Evolutionary conservation across 2,329 filamentous ascomycete genomes (phyloP).

Genomic region (Fusarium bulbicola): DNA sequence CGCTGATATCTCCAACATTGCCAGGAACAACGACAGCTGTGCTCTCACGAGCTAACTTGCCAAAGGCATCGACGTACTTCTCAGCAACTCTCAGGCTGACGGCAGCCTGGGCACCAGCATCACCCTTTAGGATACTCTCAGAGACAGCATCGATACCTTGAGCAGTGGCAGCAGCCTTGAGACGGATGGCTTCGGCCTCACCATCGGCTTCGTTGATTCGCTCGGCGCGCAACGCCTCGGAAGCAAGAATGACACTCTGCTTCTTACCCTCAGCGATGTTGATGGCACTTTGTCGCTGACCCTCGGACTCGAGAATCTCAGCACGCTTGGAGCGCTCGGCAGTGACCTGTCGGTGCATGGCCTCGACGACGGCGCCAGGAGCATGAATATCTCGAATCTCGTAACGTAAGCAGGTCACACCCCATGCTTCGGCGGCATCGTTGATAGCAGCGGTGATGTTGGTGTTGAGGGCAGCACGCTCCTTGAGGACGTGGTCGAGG

Average conservation of each 20-base stretch:
- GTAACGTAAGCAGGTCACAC: conserved; percentile 93
- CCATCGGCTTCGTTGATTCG: conserved; percentile 92
- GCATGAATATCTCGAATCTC: conserved; percentile 99
- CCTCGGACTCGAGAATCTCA: conserved; percentile 96
- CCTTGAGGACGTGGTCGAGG: conserved; percentile 96
- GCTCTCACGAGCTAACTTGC: conserved; percentile 90
- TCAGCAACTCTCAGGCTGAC: conserved; percentile 91
- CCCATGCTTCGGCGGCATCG: conserved; percentile 96
- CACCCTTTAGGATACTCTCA: conserved; percentile 75
- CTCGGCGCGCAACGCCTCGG: conserved; percentile 88
- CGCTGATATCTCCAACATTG: conserved; percentile 94
- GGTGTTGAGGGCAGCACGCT: conserved; percentile 93
- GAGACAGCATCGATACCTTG: conserved; percentile 88
- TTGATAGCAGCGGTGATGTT: conserved; percentile 99
- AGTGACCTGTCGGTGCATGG: conserved; percentile 98
- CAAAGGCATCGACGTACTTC: conserved; percentile 97
- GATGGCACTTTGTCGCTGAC: conserved; percentile 96
- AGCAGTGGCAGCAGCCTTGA: conserved; percentile 88
- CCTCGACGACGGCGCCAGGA: conserved; percentile 89
- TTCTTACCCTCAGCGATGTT: conserved; percentile 98
- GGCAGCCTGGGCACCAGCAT: conserved; percentile 80
- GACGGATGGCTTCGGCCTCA: conserved; percentile 91
- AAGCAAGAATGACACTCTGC: conserved; percentile 95
- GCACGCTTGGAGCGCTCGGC: conserved; percentile 97
- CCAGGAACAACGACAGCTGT: conserved; percentile 95